Evolutionary conservation across 805 yeast genomes (phyloP).

Genomic region (Blastobotrys muscicola): DNA sequence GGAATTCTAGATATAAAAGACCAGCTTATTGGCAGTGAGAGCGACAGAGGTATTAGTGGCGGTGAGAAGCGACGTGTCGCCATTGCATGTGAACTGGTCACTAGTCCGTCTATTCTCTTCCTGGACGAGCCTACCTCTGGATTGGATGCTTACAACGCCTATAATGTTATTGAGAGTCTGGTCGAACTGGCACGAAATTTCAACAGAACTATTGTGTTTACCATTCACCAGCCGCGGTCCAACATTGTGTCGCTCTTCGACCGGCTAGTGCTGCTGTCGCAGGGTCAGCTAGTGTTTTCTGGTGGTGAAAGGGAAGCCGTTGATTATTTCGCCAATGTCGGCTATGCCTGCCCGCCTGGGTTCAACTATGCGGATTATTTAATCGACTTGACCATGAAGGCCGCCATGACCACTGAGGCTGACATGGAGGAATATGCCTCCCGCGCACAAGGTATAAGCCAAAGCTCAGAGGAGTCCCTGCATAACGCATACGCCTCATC

Average conservation of each 20-base stretch:
- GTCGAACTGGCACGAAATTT: constrained; percentile 71
- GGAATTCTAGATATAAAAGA: constrained; percentile 78
- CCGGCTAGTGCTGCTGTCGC: constrained; percentile 66
- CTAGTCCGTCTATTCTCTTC: constrained; percentile 74
- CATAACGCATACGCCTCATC: neutral
- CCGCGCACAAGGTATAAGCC: constrained; percentile 2
- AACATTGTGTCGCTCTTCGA: constrained; percentile 90
- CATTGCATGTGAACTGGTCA: constrained; percentile 86
- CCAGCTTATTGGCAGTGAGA: constrained; percentile 78
- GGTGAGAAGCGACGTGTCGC: constrained; percentile 90
- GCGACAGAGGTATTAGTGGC: constrained; percentile 85
- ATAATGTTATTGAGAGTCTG: constrained; percentile 77
- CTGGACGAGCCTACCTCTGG: constrained; percentile 96
- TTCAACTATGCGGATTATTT: constrained; percentile 90
- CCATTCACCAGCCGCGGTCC: constrained; percentile 96
- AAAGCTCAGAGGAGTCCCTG: no score
- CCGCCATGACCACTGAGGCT: constrained; percentile 12
- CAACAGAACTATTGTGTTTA: constrained; percentile 80
- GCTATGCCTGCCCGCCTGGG: constrained; percentile 78
- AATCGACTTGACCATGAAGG: constrained; percentile 79
- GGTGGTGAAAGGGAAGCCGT: constrained; percentile 72
- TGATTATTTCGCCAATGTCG: constrained; percentile 64
- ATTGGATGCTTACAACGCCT: constrained; percentile 86
- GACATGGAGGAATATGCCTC: constrained; percentile 9
- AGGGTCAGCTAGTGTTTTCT: constrained; percentile 78